Conservation (phyloP, 768 basidiomycete genomes). For the Xerocomus spinulosus region DNA sequence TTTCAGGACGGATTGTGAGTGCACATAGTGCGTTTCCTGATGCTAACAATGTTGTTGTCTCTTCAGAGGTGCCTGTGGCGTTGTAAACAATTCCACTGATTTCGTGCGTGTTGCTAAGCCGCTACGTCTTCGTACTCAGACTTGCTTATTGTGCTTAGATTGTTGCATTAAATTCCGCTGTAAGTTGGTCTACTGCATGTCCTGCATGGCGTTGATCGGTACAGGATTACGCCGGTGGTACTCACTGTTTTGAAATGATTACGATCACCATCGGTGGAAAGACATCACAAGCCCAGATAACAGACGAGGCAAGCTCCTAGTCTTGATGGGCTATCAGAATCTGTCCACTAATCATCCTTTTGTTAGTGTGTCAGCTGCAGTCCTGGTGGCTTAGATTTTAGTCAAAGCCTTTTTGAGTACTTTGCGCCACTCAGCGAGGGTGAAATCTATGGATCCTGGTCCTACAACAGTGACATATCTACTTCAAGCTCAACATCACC, state of each 20-base stretch:
- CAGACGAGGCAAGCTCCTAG: conserved; percentile 37
- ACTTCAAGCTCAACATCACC: conserved; percentile 19
- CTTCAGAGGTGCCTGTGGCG: conserved; percentile 41
- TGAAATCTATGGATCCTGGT: conserved; percentile 40
- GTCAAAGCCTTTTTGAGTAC: conserved; percentile 40
- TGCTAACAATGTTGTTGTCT: background rate
- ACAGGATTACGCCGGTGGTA: conserved; percentile 39
- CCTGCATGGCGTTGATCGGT: background rate
- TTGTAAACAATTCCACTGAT: conserved; percentile 19
- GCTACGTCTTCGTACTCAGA: background rate
- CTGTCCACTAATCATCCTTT: background rate
- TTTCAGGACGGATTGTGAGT: conserved; percentile 26
- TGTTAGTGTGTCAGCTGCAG: conserved; percentile 39
- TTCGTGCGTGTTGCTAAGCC: conserved; percentile 18
- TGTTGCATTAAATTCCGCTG: conserved; percentile 40
- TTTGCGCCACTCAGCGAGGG: conserved; percentile 36
- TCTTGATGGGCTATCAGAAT: background rate
- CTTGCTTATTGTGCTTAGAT: conserved; percentile 30
- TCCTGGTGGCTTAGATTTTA: conserved; percentile 43
- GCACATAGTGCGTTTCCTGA: background rate
- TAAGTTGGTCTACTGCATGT: conserved; percentile 17
- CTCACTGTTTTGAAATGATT: conserved; percentile 42
- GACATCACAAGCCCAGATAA: conserved; percentile 39
- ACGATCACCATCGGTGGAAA: conserved; percentile 38
- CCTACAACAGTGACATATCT: conserved; percentile 25